A percentile compares a stretch with the other conserved stretches of the same genome.
Evolutionary conservation across 805 yeast genomes (phyloP).

Genomic region (Hanseniaspora nectarophila): DNA sequence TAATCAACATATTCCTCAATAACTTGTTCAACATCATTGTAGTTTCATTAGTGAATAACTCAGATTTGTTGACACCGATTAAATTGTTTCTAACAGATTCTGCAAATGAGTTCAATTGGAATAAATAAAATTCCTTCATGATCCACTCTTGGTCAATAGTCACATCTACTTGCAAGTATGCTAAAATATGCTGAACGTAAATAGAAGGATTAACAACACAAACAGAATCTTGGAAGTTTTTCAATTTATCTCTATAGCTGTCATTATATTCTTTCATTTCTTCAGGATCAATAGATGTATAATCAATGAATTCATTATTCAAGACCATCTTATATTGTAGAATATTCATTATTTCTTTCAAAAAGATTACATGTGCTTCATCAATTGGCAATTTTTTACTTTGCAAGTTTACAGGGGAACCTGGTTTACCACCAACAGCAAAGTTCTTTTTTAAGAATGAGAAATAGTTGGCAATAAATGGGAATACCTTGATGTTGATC

Average conservation of each 20-base stretch:
- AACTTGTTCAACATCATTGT: slow-evolving; percentile 34
- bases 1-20: slow-evolving; percentile 22
- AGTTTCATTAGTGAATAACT: slow-evolving; percentile 55
- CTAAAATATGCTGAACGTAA: slow-evolving; percentile 48
- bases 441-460: slow-evolving; percentile 50
- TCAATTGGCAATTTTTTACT: slow-evolving; percentile 28
- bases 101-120: slow-evolving; percentile 63
- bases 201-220: slow-evolving; percentile 48
- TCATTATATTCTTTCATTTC: slow-evolving; percentile 69
- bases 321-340: slow-evolving; percentile 67
- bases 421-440: slow-evolving; percentile 32
- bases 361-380: slow-evolving; percentile 37
- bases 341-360: slow-evolving; percentile 54
- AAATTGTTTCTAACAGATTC: slow-evolving; percentile 70
- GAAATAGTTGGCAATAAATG: slow-evolving; percentile 65
- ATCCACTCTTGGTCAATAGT: slow-evolving; percentile 50
- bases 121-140: slow-evolving; percentile 73
- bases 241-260: slow-evolving; percentile 53
- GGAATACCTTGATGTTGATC: slow-evolving; percentile 71
- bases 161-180: slow-evolving; percentile 5
- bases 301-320: slow-evolving; percentile 64
- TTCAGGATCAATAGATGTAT: slow-evolving; percentile 42
- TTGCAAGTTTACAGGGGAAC: slow-evolving; percentile 30
- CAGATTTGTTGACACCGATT: slow-evolving; percentile 56
- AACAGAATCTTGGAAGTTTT: slow-evolving; percentile 74